Base-by-base conservation (phyloP, 2,329 filamentous ascomycete species). In the Colletotrichum aenigma region DNA sequence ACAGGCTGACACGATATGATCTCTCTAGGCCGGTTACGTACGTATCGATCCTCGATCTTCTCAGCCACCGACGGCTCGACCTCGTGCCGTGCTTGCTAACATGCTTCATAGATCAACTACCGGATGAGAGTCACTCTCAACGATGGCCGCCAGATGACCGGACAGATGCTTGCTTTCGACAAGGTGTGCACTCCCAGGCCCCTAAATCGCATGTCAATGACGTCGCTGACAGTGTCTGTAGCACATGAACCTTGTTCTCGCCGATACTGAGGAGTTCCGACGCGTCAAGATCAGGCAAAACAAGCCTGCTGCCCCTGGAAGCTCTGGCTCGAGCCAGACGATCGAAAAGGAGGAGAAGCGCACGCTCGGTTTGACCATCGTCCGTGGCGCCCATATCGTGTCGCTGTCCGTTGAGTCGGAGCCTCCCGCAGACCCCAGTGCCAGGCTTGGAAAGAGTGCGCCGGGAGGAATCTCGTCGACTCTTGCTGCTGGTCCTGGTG, bases 241-340 rank as follows among this genome's bases (percentile, higher is more conserved):
- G 96, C 97, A 99, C 87, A 99, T 99, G 97, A 99, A 99, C 86
- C 92, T 99, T 79, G 97, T 99, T 77, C 94, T 99, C 78, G 97
- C 96, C 86, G 97, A 99, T 83, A 98, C 97, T 80, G 97, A 99
- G 91, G 96, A 98, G 86, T 98, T 98, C 86, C 94, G 96, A 84
- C 94, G 94, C 83, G 93, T 96, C 77, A 97, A 97, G 89, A 92
- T 94, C 86, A 96, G 94, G 89, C 92, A 93, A 81, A 90, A 92
- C 80, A 97, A 97, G 88, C 88, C 91, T 69, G 86, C 90, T 66
- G 92, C 94, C 58, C 91, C 93, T 26, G 90, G 90, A 77, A 89
- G 90, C 71, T 90, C 92, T 79, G 88, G 91, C 67, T 85, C 90
- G 66, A 88, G 90, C 78, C 91, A 94, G 82, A 91, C 94, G 65